Evolutionary conservation across 768 basidiomycete genomes (phyloP).

Genomic region (Lentinus tigrinus): DNA sequence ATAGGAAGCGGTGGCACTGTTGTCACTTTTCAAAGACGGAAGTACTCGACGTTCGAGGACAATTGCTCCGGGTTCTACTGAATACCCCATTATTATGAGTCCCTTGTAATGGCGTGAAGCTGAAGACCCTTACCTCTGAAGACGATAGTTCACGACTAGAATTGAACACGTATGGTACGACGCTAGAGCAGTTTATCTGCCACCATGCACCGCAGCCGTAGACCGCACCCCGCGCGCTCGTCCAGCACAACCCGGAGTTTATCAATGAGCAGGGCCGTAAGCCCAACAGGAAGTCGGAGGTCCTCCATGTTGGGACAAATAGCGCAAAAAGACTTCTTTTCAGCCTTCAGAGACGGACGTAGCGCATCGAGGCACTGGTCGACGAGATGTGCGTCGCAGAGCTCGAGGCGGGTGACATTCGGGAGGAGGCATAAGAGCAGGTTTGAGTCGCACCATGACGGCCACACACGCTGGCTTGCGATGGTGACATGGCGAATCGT

Average conservation of each 20-base stretch:
- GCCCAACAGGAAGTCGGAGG: slow-evolving; percentile 1
- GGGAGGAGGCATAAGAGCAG: background rate
- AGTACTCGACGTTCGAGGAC: background rate
- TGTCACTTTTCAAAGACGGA: background rate
- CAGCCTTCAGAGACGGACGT: background rate
- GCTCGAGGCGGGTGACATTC: background rate
- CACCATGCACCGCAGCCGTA: background rate
- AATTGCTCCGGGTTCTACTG: background rate
- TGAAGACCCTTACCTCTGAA: too few relatives aligned
- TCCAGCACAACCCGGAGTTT: background rate
- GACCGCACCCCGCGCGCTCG: background rate
- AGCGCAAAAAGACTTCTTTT: background rate
- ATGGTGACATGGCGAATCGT: background rate
- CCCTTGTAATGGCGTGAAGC: too few relatives aligned
- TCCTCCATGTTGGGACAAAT: background rate
- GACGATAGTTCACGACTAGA: too few relatives aligned
- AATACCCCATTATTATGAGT: background rate
- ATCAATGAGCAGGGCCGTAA: background rate
- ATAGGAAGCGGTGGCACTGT: too few relatives aligned
- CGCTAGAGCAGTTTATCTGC: background rate
- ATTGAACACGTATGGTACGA: too few relatives aligned
- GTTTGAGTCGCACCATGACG: slow-evolving; percentile 9
- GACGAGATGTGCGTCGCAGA: background rate
- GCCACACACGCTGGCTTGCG: slow-evolving; percentile 6
- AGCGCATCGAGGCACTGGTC: background rate